Percentiles rank a stretch among this genome's conserved stretches.
phyloP scores from a whole-genome alignment of 2,329 filamentous ascomycete genomes.

The Neoarthrinium moseri region DNA sequence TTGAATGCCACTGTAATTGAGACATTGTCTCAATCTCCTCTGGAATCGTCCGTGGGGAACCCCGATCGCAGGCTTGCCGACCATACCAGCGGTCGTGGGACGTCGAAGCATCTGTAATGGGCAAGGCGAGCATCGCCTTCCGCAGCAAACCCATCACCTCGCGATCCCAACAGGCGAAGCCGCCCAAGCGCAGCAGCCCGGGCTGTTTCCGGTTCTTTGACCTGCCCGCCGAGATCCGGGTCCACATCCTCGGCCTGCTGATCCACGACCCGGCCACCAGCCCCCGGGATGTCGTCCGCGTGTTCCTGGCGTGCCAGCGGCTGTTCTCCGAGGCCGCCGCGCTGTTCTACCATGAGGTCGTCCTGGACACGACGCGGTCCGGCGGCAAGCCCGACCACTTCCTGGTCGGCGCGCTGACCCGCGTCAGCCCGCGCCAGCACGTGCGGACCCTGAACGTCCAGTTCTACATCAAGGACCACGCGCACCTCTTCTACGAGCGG shows the following conservation, averaged over 20 bases:
- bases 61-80: too few species aligned
- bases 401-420: constrained; percentile 15
- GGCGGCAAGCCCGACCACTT: constrained; percentile 15
- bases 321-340: constrained; percentile 24
- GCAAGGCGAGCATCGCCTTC: constrained; percentile 4
- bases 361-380: constrained; percentile 19
- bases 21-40: too few species aligned
- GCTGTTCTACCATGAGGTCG: constrained; percentile 23
- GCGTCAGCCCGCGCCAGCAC: constrained; percentile 21
- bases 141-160: constrained; percentile 5
- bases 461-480: constrained; percentile 20
- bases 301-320: constrained; percentile 20
- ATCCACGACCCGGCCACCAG: constrained; percentile 10
- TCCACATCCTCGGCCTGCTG: constrained; percentile 18
- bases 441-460: constrained; percentile 21
- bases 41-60: too few species aligned
- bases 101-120: constrained; percentile 1
- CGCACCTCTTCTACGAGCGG: constrained; percentile 15
- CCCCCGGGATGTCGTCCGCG: constrained; percentile 14
- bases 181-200: not conserved
- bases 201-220: constrained; percentile 25
- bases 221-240: constrained; percentile 24
- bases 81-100: too few species aligned
- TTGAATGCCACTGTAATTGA: not conserved
- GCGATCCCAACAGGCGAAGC: not conserved